These are phyloP conservation scores for Suillus fuscotomentosus DNA, from an alignment of 768 basidiomycete genomes.

Conservation along the genomic window DNA sequence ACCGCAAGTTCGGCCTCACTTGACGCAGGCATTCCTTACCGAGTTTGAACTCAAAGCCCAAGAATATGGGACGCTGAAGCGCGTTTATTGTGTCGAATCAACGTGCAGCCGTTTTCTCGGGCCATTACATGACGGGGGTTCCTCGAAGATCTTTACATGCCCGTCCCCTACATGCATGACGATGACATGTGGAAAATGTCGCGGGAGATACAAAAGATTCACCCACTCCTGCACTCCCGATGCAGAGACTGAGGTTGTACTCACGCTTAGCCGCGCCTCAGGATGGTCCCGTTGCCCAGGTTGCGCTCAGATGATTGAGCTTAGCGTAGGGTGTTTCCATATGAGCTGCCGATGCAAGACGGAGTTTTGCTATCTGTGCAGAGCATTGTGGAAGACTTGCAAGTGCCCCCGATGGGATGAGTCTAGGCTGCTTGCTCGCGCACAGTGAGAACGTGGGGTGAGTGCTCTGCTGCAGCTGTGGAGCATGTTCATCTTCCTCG, in stretches of 20 bases:
- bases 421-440: conserved; percentile 23
- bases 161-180: conserved; percentile 16
- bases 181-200: conserved; percentile 27
- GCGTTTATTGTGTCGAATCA: conserved; percentile 36
- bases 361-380: conserved; percentile 47
- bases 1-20: conserved; percentile 20
- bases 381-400: conserved; percentile 64
- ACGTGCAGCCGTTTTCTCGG: conserved; percentile 38
- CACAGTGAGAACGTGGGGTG: conserved; percentile 42
- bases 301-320: conserved; percentile 38
- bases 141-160: conserved; percentile 24
- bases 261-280: conserved; percentile 22
- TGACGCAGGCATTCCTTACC: conserved; percentile 19
- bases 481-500: conserved; percentile 28
- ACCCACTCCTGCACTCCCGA: conserved; percentile 29
- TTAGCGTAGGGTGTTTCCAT: conserved; percentile 37
- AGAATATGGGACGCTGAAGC: conserved; percentile 33
- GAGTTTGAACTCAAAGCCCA: conserved; percentile 23
- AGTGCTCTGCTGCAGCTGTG: conserved; percentile 33
- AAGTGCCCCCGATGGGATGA: conserved; percentile 69
- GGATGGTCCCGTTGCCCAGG: conserved; percentile 41
- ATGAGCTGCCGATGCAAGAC: conserved; percentile 39
- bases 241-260: conserved; percentile 20
- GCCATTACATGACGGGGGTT: conserved; percentile 21
- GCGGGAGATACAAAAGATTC: conserved; percentile 21